Percentiles rank a stretch among this genome's conserved stretches.
Evolutionary conservation across 2,329 filamentous ascomycete species (phyloP).

Genomic region (Thelonectria discophora): DNA sequence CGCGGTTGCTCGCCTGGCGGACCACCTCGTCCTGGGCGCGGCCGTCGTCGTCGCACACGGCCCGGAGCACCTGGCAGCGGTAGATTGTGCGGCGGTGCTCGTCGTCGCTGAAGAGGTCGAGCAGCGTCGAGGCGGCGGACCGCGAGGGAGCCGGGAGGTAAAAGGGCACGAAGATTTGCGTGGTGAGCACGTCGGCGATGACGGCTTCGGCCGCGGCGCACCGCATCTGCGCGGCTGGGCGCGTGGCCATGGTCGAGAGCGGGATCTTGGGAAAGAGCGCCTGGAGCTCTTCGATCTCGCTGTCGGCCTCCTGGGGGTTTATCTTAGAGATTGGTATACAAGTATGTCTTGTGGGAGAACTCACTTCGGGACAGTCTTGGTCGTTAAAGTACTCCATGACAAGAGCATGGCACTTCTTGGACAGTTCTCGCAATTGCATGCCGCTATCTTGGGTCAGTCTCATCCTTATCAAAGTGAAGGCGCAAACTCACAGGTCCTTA

Average conservation of each 20-base stretch:
- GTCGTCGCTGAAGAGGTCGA: conserved; percentile 39
- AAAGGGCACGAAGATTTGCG: conserved; percentile 44
- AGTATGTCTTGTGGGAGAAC: accelerated
- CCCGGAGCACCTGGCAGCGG: conserved; percentile 42
- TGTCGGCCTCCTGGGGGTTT: conserved; percentile 27
- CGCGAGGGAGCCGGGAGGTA: conserved; percentile 35
- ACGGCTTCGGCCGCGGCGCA: conserved; percentile 44
- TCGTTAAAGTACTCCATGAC: conserved; percentile 43
- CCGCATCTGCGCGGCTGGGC: conserved; percentile 38
- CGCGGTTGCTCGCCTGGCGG: conserved; percentile 39
- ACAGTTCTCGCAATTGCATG: conserved; percentile 35
- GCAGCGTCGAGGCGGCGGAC: conserved; percentile 30
- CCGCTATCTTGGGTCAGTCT: conserved; percentile 30
- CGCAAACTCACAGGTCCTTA: conserved; percentile 35
- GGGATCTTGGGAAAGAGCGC: conserved; percentile 38
- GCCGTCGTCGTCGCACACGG: conserved; percentile 33
- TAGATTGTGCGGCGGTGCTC: conserved; percentile 39
- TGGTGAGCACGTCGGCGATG: conserved; percentile 35
- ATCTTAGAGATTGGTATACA: not conserved
- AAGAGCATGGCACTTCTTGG: conserved; percentile 38
- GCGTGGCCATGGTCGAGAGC: conserved; percentile 34
- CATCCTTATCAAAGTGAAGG: not conserved
- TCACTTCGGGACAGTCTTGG: conserved; percentile 36
- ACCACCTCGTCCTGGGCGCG: conserved; percentile 38
- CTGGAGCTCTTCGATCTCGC: conserved; percentile 39